phyloP scores from a whole-genome alignment of 2,329 filamentous ascomycete species.

The Clonostachys rosea region DNA sequence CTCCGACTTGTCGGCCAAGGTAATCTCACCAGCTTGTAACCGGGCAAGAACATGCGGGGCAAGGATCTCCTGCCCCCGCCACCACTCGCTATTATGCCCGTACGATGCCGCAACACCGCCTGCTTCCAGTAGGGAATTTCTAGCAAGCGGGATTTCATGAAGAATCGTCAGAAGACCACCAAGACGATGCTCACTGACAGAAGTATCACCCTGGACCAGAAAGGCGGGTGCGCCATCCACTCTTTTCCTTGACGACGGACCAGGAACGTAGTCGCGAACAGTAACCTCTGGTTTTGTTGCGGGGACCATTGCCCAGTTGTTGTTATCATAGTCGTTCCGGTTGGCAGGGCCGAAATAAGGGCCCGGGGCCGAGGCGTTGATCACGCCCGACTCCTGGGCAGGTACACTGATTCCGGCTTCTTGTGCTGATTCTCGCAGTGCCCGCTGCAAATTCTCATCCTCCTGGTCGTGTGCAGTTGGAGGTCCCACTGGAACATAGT shows the following conservation, averaged over 20 bases:
- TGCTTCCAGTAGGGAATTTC: constrained; percentile 47
- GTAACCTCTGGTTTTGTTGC: constrained; percentile 13
- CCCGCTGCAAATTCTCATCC: constrained; percentile 51
- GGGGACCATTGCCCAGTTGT: constrained; percentile 56
- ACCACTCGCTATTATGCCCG: constrained; percentile 55
- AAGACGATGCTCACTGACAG: constrained; percentile 32
- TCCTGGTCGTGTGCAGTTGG: constrained; percentile 26
- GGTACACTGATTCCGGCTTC: constrained; percentile 39
- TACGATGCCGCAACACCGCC: constrained; percentile 39
- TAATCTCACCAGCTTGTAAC: background rate
- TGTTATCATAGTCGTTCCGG: constrained; percentile 46
- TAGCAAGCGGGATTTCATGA: constrained; percentile 53
- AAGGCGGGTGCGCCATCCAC: constrained; percentile 41
- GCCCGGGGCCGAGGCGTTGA: constrained; percentile 21
- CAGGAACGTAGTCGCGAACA: constrained; percentile 8
- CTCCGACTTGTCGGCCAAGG: constrained; percentile 11
- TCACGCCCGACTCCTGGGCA: constrained; percentile 46
- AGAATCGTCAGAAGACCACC: constrained; percentile 54
- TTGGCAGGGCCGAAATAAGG: constrained; percentile 57
- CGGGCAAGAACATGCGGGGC: constrained; percentile 26
- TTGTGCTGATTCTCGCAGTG: constrained; percentile 49
- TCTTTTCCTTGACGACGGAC: constrained; percentile 39
- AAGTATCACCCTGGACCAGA: constrained; percentile 29
- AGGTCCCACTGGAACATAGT: constrained; percentile 21
- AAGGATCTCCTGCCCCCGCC: constrained; percentile 51